Evolutionary conservation across 371 early-diverging fungal species (phyloP).

Genomic region (Parasitella parasitica): DNA sequence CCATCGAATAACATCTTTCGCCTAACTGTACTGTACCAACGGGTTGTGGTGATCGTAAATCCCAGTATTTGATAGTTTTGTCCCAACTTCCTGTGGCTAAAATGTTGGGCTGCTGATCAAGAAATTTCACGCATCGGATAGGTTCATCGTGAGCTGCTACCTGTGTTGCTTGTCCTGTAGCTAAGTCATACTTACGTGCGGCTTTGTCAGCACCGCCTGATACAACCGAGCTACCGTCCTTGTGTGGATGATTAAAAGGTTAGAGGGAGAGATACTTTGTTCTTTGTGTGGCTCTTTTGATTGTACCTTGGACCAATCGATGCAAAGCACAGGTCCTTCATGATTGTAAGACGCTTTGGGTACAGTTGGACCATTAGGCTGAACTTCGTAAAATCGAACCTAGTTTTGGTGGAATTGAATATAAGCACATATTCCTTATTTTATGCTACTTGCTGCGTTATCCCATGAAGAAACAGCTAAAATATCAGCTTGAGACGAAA

Average conservation of each 20-base stretch:
- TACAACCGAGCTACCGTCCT: slow-evolving; percentile 33
- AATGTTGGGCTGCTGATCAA: slow-evolving; percentile 65
- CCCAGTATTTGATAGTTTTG: slow-evolving; percentile 93
- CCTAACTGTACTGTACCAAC: slow-evolving; percentile 72
- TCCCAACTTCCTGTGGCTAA: slow-evolving; percentile 96
- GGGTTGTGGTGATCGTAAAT: slow-evolving; percentile 76
- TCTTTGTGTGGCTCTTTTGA: not conserved
- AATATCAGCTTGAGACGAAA: slow-evolving; percentile 76
- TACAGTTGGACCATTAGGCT: slow-evolving; percentile 65
- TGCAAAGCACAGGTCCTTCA: slow-evolving; percentile 82
- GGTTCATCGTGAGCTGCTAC: slow-evolving; percentile 82
- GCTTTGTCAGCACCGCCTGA: slow-evolving; percentile 72
- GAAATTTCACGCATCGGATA: slow-evolving; percentile 70
- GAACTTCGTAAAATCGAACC: slow-evolving; percentile 91
- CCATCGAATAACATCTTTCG: slow-evolving; percentile 92
- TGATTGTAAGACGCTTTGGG: slow-evolving; percentile 83
- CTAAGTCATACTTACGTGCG: slow-evolving; percentile 75
- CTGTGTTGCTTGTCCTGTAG: slow-evolving; percentile 73
- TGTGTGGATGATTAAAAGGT: no score
- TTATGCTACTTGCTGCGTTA: slow-evolving; percentile 59
- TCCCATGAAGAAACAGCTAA: slow-evolving; percentile 91
- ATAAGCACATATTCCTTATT: not conserved
- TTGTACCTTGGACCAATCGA: slow-evolving; percentile 84
- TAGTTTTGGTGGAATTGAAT: slow-evolving; percentile 23
- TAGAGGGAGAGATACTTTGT: no score